Evolutionary conservation across 352 stramenopile genomes (phyloP), one percentile per base, ranked within the genome.

Genomic region (Plasmopara muralis): DNA sequence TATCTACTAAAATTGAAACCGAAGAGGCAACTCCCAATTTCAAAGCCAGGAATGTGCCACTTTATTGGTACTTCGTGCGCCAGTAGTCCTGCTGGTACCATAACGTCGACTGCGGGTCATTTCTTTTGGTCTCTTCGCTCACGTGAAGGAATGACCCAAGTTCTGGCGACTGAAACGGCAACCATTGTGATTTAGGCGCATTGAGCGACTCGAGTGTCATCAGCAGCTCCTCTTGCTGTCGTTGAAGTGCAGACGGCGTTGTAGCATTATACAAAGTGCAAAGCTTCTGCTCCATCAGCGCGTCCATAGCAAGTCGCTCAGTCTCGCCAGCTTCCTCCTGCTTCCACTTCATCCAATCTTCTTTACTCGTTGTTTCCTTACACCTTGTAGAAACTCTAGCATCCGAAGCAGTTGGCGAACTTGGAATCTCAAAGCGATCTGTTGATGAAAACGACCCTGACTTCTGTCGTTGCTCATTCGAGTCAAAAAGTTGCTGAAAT

Each of bases 11-110:
- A 25, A 25, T n/a, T n/a, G n/a, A 25, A 25, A 25, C 1, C 20
- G 20, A 25, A 25, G 20, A 25, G 20, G 20, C 1, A 25, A 25
- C 20, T 25, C 20, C 20, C 20, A n/a, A 34, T 34, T 34, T 34
- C 9, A 35, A 35, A 35, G 31, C 2, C 6, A 35, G 7, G 31
- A 6, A 35, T 35, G 31, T 35, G 6, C 10, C 10, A 35, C 31
- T 35, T 35, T 35, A 67, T 50, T 69, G 55, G 48, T 82, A 82
- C 54, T 82, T 83, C 35, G 50, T 50, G 9, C 72, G 54, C 72
- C 72, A 83, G 43, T 83, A 83, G 47, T 75, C 58, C 39, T 73
- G 67, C 43, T 75, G 68, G 43, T 83, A 83, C 72, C 72, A 79
- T 20, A 68, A 25, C 9, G 68, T 61, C 20, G 42, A 39, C 29